Evolutionary conservation across 306 rosid genomes (phyloP).

Genomic region (Carpinus fangiana): DNA sequence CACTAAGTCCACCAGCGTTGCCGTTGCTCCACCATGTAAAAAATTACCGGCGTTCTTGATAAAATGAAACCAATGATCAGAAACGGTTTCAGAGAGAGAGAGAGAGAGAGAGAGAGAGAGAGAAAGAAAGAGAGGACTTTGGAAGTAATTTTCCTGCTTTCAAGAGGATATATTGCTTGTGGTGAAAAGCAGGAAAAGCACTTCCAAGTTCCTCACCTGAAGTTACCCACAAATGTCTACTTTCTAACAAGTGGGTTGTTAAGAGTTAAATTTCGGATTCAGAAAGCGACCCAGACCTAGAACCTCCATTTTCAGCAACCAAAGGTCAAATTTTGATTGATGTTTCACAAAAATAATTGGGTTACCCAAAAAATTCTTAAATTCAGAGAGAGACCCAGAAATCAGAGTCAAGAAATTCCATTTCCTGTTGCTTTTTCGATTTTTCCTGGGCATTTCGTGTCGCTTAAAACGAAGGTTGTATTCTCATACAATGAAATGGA

Average conservation of each 20-base stretch:
- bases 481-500: background rate
- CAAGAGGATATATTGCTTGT: background rate
- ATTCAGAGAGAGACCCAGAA: background rate
- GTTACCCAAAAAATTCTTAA: background rate
- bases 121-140: background rate
- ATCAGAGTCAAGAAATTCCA: background rate
- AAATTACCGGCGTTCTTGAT: constrained; percentile 59
- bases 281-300: background rate
- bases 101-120: background rate
- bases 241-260: background rate
- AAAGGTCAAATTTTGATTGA: background rate
- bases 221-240: background rate
- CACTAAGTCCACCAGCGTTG: constrained; percentile 75
- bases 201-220: background rate
- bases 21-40: constrained; percentile 85
- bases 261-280: background rate
- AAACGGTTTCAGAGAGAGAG: background rate
- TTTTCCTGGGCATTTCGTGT: background rate
- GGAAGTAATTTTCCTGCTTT: background rate
- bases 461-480: background rate
- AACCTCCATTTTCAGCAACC: background rate
- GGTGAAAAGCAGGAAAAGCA: background rate
- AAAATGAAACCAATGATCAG: background rate
- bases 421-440: background rate
- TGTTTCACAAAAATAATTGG: background rate